Percentiles rank a stretch among this genome's conserved stretches.
These are phyloP conservation scores for Sugiyamaella qingdaonensis DNA, from an alignment of 805 yeast species.

Conservation along the genomic window DNA sequence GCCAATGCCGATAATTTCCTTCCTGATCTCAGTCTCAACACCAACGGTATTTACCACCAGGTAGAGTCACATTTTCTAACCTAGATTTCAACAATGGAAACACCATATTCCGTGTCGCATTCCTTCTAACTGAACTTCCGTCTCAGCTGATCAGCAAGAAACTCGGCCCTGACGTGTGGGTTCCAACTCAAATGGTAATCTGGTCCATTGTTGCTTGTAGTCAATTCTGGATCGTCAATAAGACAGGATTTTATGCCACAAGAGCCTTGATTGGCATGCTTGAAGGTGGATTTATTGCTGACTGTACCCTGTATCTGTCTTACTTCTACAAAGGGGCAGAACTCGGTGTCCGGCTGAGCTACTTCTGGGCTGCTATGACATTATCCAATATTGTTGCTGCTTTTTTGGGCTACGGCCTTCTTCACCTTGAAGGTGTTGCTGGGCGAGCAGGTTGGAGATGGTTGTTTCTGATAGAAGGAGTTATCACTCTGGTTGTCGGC, in stretches of 20 bases:
- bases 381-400: constrained; percentile 41
- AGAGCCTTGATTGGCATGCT: constrained; percentile 51
- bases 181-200: constrained; percentile 50
- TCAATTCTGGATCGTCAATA: constrained; percentile 43
- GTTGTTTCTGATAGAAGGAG: constrained; percentile 59
- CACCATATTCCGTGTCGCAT: constrained; percentile 22
- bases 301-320: constrained; percentile 53
- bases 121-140: constrained; percentile 57
- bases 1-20: constrained; percentile 55
- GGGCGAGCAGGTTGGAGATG: constrained; percentile 56
- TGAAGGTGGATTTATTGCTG: constrained; percentile 65
- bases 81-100: background rate
- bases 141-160: constrained; percentile 62
- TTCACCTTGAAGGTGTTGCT: constrained; percentile 43
- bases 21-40: constrained; percentile 47
- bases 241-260: constrained; percentile 43
- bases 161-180: constrained; percentile 61
- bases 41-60: constrained; percentile 33
- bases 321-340: constrained; percentile 57
- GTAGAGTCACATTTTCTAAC: background rate
- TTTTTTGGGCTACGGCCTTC: constrained; percentile 47
- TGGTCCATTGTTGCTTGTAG: constrained; percentile 57
- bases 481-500: constrained; percentile 49
- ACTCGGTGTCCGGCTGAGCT: constrained; percentile 51
- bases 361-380: constrained; percentile 52